A percentile compares a stretch with the other conserved stretches of the same genome.
phyloP scores from a whole-genome alignment of 1,284 basidiomycete genomes.

The Abortiporus biennis region DNA sequence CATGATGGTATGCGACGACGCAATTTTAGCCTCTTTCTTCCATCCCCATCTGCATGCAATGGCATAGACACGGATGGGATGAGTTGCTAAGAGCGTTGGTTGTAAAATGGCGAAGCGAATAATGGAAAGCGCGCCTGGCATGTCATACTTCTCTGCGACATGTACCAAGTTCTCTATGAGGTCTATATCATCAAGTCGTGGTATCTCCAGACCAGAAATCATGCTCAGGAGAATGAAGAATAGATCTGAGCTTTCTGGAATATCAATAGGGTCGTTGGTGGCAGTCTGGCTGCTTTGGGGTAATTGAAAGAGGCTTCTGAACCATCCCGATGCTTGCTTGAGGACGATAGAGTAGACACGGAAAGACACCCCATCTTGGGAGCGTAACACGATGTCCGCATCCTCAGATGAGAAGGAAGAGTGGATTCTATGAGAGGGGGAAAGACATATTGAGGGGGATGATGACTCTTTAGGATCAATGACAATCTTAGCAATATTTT shows the following conservation, averaged over 20 bases:
- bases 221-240: slow-evolving; percentile 49
- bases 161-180: slow-evolving; percentile 42
- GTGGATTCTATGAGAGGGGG: slow-evolving; percentile 23
- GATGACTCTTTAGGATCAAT: neutral
- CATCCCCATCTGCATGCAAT: slow-evolving; percentile 50
- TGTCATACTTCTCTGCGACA: slow-evolving; percentile 61
- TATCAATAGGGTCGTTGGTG: slow-evolving; percentile 33
- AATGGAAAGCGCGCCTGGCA: slow-evolving; percentile 48
- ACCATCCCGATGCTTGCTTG: slow-evolving; percentile 52
- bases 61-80: slow-evolving; percentile 44
- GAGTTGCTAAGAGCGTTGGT: slow-evolving; percentile 35
- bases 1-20: slow-evolving; percentile 34
- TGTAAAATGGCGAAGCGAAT: slow-evolving; percentile 43
- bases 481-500: too few relatives aligned
- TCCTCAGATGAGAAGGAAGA: slow-evolving; percentile 35
- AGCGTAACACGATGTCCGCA: slow-evolving; percentile 39
- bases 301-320: slow-evolving; percentile 45
- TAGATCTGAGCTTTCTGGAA: slow-evolving; percentile 43
- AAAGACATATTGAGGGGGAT: slow-evolving; percentile 1
- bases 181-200: slow-evolving; percentile 39
- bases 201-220: slow-evolving; percentile 45
- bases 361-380: slow-evolving; percentile 38
- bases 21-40: slow-evolving; percentile 42
- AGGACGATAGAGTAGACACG: slow-evolving; percentile 46
- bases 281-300: slow-evolving; percentile 28